Conservation (phyloP, 805 yeast genomes). For the Yarrowia yakushimensis region DNA sequence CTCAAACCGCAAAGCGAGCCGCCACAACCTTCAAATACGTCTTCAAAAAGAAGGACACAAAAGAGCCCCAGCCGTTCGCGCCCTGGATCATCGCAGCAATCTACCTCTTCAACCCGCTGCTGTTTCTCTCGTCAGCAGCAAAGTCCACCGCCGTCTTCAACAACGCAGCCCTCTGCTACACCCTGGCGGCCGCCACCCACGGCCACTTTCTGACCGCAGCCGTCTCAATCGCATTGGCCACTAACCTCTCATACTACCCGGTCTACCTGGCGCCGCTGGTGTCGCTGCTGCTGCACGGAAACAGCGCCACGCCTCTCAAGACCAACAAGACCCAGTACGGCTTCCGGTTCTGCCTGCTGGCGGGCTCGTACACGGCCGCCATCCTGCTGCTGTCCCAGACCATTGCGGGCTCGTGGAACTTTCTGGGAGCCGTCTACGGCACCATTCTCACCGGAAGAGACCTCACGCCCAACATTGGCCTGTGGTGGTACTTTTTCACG, state of each 20-base stretch:
- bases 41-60: constrained; percentile 32
- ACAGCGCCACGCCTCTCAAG: background rate
- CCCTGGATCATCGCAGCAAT: constrained; percentile 55
- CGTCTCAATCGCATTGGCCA: constrained; percentile 55
- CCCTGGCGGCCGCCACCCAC: constrained; percentile 46
- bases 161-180: constrained; percentile 52
- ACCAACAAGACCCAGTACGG: background rate
- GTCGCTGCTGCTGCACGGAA: constrained; percentile 34
- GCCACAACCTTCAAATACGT: constrained; percentile 25
- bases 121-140: constrained; percentile 63
- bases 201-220: constrained; percentile 46
- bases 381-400: constrained; percentile 33
- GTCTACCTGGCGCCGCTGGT: constrained; percentile 58
- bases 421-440: constrained; percentile 56
- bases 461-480: constrained; percentile 83
- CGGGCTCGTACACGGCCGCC: constrained; percentile 26
- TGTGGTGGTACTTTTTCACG: constrained; percentile 98
- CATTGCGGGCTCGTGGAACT: constrained; percentile 38
- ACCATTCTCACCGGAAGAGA: constrained; percentile 54
- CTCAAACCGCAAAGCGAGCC: constrained; percentile 42
- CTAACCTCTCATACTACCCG: constrained; percentile 63
- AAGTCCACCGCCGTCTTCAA: constrained; percentile 64
- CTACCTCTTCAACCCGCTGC: constrained; percentile 77
- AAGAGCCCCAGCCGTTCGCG: constrained; percentile 29
- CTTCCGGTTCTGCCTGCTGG: constrained; percentile 26